phyloP scores from a whole-genome alignment of 371 early-diverging fungal genomes.

The Umbelopsis sp. region DNA sequence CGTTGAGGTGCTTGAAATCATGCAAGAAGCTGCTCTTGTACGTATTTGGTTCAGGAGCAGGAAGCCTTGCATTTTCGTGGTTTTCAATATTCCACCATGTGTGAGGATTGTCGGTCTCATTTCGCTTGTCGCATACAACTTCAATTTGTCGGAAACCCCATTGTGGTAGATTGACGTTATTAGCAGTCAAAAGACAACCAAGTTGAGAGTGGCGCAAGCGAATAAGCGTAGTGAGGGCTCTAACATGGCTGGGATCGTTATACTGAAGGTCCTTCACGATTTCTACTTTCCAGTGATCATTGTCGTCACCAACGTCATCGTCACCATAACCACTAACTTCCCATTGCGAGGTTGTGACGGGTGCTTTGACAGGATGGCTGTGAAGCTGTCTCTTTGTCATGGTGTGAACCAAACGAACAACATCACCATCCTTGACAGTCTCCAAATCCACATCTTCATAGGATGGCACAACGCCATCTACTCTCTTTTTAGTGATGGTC shows the following conservation, averaged over 20 bases:
- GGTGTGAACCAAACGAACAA: conserved; percentile 83
- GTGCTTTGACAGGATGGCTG: conserved; percentile 83
- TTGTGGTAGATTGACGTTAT: conserved; percentile 85
- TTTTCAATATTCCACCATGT: conserved; percentile 98
- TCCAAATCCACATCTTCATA: conserved; percentile 27
- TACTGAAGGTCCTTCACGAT: conserved; percentile 68
- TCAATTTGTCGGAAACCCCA: conserved; percentile 99
- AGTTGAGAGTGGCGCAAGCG: conserved; percentile 79
- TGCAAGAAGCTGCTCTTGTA: conserved; percentile 81
- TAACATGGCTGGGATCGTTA: conserved; percentile 52
- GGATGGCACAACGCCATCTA: conserved; percentile 20
- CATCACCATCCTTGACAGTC: conserved; percentile 79
- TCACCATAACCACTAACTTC: conserved; percentile 91
- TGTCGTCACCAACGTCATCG: conserved; percentile 70
- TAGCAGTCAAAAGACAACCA: conserved; percentile 85
- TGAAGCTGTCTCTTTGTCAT: conserved; percentile 82
- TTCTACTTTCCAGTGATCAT: conserved; percentile 94
- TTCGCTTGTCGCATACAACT: conserved; percentile 83
- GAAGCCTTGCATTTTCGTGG: conserved; percentile 79
- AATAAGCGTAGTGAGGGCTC: conserved; percentile 88
- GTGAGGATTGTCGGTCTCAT: conserved; percentile 57
- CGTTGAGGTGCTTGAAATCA: conserved; percentile 93
- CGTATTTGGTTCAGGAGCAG: conserved; percentile 59
- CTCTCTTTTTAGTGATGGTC: conserved; percentile 55
- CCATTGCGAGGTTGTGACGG: conserved; percentile 79